Evolutionary conservation across 495 filamentous ascomycete genomes (phyloP).

Genomic region (Penicillium paradoxum): DNA sequence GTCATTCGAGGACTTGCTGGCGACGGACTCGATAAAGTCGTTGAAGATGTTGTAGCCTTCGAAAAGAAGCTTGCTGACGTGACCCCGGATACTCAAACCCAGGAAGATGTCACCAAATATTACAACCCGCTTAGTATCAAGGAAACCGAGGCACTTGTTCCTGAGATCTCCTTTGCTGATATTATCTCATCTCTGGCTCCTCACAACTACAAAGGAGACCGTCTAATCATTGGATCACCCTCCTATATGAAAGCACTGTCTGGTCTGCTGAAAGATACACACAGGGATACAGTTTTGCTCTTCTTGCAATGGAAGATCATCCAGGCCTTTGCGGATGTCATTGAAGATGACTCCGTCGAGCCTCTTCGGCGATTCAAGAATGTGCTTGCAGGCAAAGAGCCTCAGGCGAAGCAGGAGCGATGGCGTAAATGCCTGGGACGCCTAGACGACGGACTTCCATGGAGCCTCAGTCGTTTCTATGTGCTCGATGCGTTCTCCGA

Average conservation of each 20-base stretch:
- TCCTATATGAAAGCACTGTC: constrained; percentile 50
- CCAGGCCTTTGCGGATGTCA: constrained; percentile 41
- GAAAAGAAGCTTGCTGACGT: constrained; percentile 57
- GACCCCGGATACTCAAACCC: constrained; percentile 54
- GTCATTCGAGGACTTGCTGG: constrained; percentile 34
- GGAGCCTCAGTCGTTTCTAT: constrained; percentile 62
- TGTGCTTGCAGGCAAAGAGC: constrained; percentile 53
- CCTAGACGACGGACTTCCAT: constrained; percentile 53
- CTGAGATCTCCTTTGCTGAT: constrained; percentile 48
- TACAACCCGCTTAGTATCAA: constrained; percentile 53
- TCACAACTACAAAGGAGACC: constrained; percentile 40
- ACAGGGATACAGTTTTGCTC: constrained; percentile 45
- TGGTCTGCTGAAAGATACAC: constrained; percentile 41
- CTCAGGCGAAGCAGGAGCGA: constrained; percentile 57
- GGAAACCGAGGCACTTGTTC: constrained; percentile 48
- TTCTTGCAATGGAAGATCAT: constrained; percentile 62
- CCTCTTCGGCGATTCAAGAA: constrained; percentile 58
- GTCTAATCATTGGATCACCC: constrained; percentile 55
- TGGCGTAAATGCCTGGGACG: constrained; percentile 63
- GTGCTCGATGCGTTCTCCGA: constrained; percentile 60
- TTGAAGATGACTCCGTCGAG: constrained; percentile 55
- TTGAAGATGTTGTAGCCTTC: constrained; percentile 50
- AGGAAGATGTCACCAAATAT: constrained; percentile 54
- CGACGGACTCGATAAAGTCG: constrained; percentile 20
- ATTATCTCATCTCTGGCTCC: constrained; percentile 53